Base-by-base conservation (phyloP, 305 asterid species). In the Solanum chacoense region DNA sequence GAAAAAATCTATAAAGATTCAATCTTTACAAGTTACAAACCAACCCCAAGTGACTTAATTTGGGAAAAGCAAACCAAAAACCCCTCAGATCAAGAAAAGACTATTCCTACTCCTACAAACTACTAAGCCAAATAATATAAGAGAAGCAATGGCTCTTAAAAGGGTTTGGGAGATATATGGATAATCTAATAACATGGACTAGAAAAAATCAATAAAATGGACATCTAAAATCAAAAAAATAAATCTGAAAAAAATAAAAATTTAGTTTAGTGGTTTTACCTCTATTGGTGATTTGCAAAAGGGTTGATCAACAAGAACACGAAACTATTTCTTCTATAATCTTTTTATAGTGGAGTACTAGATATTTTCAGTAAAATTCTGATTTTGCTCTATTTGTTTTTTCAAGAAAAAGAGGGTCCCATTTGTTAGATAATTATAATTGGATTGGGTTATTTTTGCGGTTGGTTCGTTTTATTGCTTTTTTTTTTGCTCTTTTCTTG, bases 101-200 rank as follows among this genome's bases (percentile, higher is more conserved):
- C 38, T 78, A 78, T 12, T 42, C 40, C 31, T 88, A 63, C 31
- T 42, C 80, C 3, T 31, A 78, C 89, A 87, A 74, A 4, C 75
- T 69, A 85, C 88, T 90, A 40, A 50, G 40, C 28, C 45, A 50
- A 73, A 74, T 81, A 71, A 63, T 29, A 86, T 42, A 73, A 29
- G 85, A 85, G 88, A 88, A 85, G 87, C 84, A 87, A 26, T 71
- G 90, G 90, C 77, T 75, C 76, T 88, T 74, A 88, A 75, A 84
- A 87, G 26, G 87, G 75, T 29, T 69, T 84, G 40, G 55, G 32
- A 88, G 28, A 75, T 69, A 85, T 55, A 86, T 91, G 94, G 94
- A 92, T 89, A 92, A 92, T 83, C 87, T 91, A 91, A 88, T 88
- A 89, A 87, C 89, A 85, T 88, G 92, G 94, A 89, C 92, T 85